A percentile compares a stretch with the other conserved stretches of the same genome.
Conservation (phyloP, 176 grass and related monocot genomes). For the Ananas comosus region DNA sequence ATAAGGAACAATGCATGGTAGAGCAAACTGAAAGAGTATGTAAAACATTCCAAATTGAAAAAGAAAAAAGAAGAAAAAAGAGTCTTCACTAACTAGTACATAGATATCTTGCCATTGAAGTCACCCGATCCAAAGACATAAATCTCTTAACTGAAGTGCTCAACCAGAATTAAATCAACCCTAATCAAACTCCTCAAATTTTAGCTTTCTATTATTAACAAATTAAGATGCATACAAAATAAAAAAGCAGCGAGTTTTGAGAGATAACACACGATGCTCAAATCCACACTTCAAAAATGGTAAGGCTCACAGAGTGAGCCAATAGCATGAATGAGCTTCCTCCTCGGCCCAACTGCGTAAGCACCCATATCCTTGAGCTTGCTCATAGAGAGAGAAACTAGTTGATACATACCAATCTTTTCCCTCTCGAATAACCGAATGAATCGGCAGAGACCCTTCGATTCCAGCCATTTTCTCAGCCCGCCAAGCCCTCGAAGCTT, state of each 20-base stretch:
- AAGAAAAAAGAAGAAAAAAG: too few relatives aligned
- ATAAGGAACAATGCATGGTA: too few relatives aligned
- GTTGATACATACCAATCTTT: conserved; percentile 24
- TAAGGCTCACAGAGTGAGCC: conserved; percentile 13
- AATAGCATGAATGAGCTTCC: conserved; percentile 32
- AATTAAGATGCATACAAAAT: not conserved
- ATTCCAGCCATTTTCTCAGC: conserved; percentile 23
- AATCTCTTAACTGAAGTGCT: too few relatives aligned
- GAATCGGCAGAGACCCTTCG: conserved; percentile 15
- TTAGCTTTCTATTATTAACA: too few relatives aligned
- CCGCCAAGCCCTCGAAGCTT: conserved; percentile 22
- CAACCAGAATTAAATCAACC: too few relatives aligned
- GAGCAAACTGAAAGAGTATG: too few relatives aligned
- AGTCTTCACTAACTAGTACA: too few relatives aligned
- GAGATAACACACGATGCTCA: not conserved
- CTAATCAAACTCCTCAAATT: too few relatives aligned
- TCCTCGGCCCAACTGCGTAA: conserved; percentile 27
- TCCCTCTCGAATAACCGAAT: conserved; percentile 24
- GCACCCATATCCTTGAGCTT: conserved; percentile 34
- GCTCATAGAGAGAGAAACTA: conserved; percentile 25
- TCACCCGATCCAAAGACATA: too few relatives aligned
- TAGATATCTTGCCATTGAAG: too few relatives aligned
- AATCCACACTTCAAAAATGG: not conserved
- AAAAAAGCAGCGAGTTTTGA: not conserved
- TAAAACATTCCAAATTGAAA: too few relatives aligned